Conservation (phyloP, 805 yeast genomes). For the Ogataea saltuana region DNA sequence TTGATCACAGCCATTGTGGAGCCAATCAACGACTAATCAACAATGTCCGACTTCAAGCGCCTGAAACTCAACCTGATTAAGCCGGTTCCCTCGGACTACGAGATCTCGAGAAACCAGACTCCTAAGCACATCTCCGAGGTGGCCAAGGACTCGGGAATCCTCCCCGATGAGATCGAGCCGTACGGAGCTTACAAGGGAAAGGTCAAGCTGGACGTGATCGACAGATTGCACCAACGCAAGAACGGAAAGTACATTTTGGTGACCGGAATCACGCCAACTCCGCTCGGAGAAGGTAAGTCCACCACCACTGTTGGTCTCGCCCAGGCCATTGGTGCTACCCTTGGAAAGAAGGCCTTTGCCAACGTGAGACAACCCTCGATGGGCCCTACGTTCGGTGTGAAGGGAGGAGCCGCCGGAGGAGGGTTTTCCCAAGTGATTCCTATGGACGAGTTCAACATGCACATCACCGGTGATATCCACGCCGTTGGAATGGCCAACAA, state of each 20-base stretch:
- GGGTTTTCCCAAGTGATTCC: slow-evolving; percentile 98
- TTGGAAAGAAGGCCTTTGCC: slow-evolving; percentile 81
- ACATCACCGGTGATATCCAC: slow-evolving; percentile 95
- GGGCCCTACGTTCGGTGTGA: slow-evolving; percentile 99
- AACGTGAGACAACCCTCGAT: slow-evolving; percentile 96
- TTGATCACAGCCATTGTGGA: no score
- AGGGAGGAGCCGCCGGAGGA: slow-evolving; percentile 99
- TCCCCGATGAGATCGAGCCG: slow-evolving; percentile 76
- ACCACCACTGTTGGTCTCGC: slow-evolving; percentile 95
- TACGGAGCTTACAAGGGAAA: slow-evolving; percentile 91
- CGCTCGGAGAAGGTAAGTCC: slow-evolving; percentile 96
- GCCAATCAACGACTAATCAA: neutral
- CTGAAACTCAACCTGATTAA: slow-evolving; percentile 38
- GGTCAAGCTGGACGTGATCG: slow-evolving; percentile 66
- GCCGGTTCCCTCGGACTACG: slow-evolving; percentile 92
- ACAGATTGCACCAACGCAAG: slow-evolving; percentile 61
- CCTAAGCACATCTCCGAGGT: slow-evolving; percentile 79
- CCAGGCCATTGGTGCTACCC: slow-evolving; percentile 94
- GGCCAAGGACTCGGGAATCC: slow-evolving; percentile 81
- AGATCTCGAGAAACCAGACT: slow-evolving; percentile 80
- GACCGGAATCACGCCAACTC: slow-evolving; percentile 98
- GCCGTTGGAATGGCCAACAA: slow-evolving; percentile 94
- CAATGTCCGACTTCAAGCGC: slow-evolving; percentile 39
- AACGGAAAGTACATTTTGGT: slow-evolving; percentile 89
- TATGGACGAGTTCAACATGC: slow-evolving; percentile 98